Base-by-base conservation (phyloP, 768 basidiomycete species). In the Lactarius sanguifluus region DNA sequence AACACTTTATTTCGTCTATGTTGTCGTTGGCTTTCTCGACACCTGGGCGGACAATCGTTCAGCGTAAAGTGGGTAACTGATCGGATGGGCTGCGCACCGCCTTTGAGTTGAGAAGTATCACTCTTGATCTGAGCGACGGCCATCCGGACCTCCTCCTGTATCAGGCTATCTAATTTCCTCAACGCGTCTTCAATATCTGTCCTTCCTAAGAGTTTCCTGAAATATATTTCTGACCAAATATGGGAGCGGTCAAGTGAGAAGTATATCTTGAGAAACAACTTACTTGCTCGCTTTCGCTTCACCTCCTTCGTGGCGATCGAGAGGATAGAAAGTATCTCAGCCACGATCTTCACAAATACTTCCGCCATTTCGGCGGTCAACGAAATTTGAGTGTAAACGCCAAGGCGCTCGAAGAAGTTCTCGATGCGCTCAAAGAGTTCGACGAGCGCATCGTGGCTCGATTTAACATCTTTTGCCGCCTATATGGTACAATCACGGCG, bases 281-380 rank as follows among this genome's bases (percentile, higher is more conserved):
- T 34, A 65, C 64, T 65, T 8, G 28, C 9, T 18, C 59, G 34
- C 2, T 41, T 23, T 12, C 52, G 38, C 2, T 16, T 61, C 1
- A 65, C 43, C 38, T 60, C 58, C 52, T 52, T 47, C 1, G 64
- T 64, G 9, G 57, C 64, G 7, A 64, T 64, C 1, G 47, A 45
- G 5, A 64, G 57, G 23, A 64, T 59, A 32, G 20, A 23, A n/a
- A 64, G 57, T 2, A 64, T 40, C 23, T 64, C 64, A 8, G 41
- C 30, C 50, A 57, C 30, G 32, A 57, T 30, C 9, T 61, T 38
- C 20, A 57, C 43, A 18, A 57, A 38, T 0, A 66, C 43, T 1
- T 55, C 52, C 18, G 40, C 36, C 64, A 65, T 60, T 2, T 52
- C 59, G 0, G 30, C 2, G 5, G 58, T 60, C 2, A 52, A 41